Evolutionary conservation across 108 stramenopile genomes (phyloP).

Genomic region (Hondaea fermentalgiana): DNA sequence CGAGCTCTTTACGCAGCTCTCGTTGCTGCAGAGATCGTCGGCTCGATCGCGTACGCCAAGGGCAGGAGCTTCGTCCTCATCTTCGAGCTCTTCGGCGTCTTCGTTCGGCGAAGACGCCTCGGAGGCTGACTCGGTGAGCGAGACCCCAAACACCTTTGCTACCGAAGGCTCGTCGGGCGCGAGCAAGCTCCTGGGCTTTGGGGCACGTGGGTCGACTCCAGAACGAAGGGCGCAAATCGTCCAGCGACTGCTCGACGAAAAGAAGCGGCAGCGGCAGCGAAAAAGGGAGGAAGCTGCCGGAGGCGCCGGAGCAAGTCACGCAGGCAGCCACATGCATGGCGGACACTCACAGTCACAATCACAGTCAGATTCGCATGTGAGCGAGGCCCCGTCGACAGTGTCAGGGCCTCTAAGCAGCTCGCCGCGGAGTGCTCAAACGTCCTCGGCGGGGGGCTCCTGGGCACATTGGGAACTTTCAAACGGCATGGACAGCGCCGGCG

Average conservation of each 20-base stretch:
- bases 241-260: background rate
- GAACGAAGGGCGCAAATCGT: background rate
- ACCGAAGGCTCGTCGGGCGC: background rate
- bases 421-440: background rate
- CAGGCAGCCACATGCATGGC: too few species aligned
- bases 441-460: background rate
- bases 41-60: background rate
- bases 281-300: too few species aligned
- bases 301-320: too few species aligned
- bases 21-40: background rate
- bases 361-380: too few species aligned
- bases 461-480: background rate
- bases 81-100: too few species aligned
- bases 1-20: background rate
- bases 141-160: background rate
- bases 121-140: too few species aligned
- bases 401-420: background rate
- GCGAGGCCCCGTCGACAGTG: too few species aligned
- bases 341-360: too few species aligned
- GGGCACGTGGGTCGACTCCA: background rate
- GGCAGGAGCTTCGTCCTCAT: too few species aligned
- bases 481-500: background rate
- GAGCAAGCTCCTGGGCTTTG: background rate
- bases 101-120: too few species aligned
- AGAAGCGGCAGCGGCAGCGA: background rate